Percentiles rank a stretch among this genome's conserved stretches.
phyloP scores from a whole-genome alignment of 306 rosid genomes.

The Glycine latifolia region DNA sequence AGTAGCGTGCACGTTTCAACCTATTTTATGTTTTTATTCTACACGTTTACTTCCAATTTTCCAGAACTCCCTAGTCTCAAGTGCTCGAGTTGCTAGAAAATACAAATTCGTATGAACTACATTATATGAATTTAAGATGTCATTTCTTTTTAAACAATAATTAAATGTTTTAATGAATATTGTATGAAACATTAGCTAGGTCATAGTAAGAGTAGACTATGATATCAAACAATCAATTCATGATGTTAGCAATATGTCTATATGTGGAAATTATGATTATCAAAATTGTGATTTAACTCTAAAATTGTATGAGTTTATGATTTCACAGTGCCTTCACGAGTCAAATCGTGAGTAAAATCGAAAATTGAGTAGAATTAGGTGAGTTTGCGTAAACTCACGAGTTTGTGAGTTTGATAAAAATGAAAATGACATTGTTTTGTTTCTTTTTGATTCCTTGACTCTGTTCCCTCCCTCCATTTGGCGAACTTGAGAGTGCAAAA shows the following conservation, averaged over 20 bases:
- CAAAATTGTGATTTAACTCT: no score
- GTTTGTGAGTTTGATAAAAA: no score
- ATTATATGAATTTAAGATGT: background rate
- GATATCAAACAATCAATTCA: background rate
- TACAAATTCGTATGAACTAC: background rate
- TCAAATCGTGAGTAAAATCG: no score
- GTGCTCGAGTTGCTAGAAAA: background rate
- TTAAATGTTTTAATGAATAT: background rate
- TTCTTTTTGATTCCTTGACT: no score
- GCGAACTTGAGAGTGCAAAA: no score
- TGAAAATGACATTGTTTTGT: no score
- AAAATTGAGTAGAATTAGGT: no score
- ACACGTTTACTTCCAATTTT: background rate
- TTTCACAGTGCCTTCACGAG: no score
- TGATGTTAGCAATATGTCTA: background rate
- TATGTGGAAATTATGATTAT: background rate
- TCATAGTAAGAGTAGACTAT: background rate
- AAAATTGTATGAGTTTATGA: no score
- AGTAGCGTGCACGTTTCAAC: background rate
- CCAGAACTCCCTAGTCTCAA: background rate
- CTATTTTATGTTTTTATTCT: background rate
- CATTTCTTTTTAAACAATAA: background rate
- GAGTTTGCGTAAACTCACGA: no score
- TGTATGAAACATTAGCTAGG: background rate
- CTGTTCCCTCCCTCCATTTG: no score